Percentiles rank a stretch among this genome's conserved stretches.
phyloP scores from a whole-genome alignment of 192 early-diverging fungal species.

The Coemansia sp. region DNA sequence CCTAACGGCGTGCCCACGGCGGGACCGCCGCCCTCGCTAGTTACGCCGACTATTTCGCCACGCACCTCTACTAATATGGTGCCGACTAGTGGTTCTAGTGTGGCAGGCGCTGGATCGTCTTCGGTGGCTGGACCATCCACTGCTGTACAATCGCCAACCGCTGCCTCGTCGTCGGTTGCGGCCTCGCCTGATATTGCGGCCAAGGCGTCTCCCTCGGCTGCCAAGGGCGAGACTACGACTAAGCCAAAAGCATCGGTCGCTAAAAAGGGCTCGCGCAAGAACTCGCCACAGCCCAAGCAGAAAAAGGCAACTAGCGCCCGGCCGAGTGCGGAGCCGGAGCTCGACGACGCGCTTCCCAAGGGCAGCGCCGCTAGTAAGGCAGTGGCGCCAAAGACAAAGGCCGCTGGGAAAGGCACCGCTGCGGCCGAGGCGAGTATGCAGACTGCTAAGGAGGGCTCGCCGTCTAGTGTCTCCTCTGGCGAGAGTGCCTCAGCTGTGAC shows the following conservation, averaged over 20 bases:
- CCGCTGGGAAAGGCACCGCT: background rate
- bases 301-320: constrained; percentile 11
- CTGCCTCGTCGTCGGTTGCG: constrained; percentile 1
- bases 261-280: constrained; percentile 48
- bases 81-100: background rate
- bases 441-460: constrained; percentile 5
- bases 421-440: constrained; percentile 7
- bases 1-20: constrained; percentile 46
- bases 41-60: constrained; percentile 15
- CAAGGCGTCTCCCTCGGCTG: background rate
- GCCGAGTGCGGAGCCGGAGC: constrained; percentile 28
- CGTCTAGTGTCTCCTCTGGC: background rate
- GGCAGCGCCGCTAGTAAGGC: background rate
- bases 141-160: background rate
- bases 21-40: constrained; percentile 20
- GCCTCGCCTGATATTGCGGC: background rate
- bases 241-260: constrained; percentile 36
- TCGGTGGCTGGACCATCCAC: background rate
- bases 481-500: background rate
- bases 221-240: constrained; percentile 8
- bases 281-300: constrained; percentile 50
- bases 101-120: background rate
- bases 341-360: background rate
- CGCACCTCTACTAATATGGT: background rate
- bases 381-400: background rate